Conservation (phyloP, 1,284 basidiomycete genomes). For the Bondarzewia mesenterica region DNA sequence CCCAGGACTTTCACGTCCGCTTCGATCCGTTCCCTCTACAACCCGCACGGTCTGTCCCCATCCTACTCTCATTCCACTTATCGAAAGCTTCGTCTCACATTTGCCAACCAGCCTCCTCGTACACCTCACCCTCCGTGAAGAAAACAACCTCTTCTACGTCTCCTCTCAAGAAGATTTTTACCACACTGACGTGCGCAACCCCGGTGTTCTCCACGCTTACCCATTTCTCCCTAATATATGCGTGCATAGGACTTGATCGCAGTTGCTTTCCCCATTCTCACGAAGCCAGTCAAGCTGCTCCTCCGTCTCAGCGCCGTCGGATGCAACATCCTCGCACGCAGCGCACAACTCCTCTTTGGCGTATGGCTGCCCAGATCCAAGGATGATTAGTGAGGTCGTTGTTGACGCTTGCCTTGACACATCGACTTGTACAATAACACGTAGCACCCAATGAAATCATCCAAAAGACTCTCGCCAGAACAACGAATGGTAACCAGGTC, state of each 20-base stretch:
- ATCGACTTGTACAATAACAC: too few relatives aligned
- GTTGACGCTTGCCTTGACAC: too few relatives aligned
- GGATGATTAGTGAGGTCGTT: too few relatives aligned
- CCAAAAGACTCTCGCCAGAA: too few relatives aligned
- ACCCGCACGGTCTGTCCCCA: constrained; percentile 35
- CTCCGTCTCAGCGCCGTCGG: constrained; percentile 29
- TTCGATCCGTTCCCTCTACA: constrained; percentile 36
- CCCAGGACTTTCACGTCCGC: constrained; percentile 46
- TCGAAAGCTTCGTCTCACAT: background rate
- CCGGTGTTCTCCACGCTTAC: background rate
- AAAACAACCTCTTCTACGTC: constrained; percentile 37
- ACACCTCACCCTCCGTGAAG: constrained; percentile 34
- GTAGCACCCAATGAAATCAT: too few relatives aligned
- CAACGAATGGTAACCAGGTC: too few relatives aligned
- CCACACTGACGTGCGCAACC: constrained; percentile 41
- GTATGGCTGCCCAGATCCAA: constrained; percentile 3
- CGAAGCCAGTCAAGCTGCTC: constrained; percentile 30
- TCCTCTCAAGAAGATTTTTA: constrained; percentile 54
- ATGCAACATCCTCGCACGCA: constrained; percentile 3
- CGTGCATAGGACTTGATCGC: constrained; percentile 36
- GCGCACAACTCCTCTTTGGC: constrained; percentile 3
- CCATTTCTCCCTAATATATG: constrained; percentile 7
- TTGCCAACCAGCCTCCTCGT: constrained; percentile 26
- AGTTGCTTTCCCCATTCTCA: constrained; percentile 41
- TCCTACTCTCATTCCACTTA: background rate